phyloP scores from a whole-genome alignment of 805 yeast species.

The Hanseniaspora thailandica region DNA sequence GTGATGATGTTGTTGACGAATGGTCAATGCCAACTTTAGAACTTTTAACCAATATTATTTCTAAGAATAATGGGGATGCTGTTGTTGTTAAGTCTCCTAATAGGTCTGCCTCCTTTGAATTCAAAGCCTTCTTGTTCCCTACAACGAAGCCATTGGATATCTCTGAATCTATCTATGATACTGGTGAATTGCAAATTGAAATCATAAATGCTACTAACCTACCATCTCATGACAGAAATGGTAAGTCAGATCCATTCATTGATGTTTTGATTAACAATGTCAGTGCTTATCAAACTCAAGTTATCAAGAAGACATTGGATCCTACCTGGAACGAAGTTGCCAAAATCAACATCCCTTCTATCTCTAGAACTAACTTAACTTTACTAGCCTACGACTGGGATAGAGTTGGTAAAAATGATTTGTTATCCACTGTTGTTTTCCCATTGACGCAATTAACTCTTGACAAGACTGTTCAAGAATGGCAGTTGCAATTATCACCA shows the following conservation, averaged over 20 bases:
- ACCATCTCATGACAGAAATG: slow-evolving; percentile 54
- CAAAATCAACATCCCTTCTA: slow-evolving; percentile 49
- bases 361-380: slow-evolving; percentile 40
- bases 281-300: slow-evolving; percentile 46
- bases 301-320: slow-evolving; percentile 51
- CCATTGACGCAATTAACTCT: slow-evolving; percentile 43
- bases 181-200: slow-evolving; percentile 50
- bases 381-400: slow-evolving; percentile 66
- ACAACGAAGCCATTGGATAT: slow-evolving; percentile 41
- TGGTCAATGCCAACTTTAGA: slow-evolving; percentile 40
- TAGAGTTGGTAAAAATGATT: slow-evolving; percentile 55
- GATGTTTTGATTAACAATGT: slow-evolving; percentile 43
- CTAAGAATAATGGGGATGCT: slow-evolving; percentile 32
- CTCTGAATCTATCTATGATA: slow-evolving; percentile 53
- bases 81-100: neutral
- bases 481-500: slow-evolving; percentile 45
- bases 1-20: slow-evolving; percentile 43
- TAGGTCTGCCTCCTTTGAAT: slow-evolving; percentile 28
- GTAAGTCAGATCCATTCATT: slow-evolving; percentile 65
- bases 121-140: slow-evolving; percentile 54
- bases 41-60: slow-evolving; percentile 40
- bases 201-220: slow-evolving; percentile 46
- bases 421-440: slow-evolving; percentile 41
- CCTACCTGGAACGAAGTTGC: slow-evolving; percentile 69
- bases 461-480: slow-evolving; percentile 31